Conservation (phyloP, 1,284 basidiomycete genomes). For the Spongispora temasekensis region DNA sequence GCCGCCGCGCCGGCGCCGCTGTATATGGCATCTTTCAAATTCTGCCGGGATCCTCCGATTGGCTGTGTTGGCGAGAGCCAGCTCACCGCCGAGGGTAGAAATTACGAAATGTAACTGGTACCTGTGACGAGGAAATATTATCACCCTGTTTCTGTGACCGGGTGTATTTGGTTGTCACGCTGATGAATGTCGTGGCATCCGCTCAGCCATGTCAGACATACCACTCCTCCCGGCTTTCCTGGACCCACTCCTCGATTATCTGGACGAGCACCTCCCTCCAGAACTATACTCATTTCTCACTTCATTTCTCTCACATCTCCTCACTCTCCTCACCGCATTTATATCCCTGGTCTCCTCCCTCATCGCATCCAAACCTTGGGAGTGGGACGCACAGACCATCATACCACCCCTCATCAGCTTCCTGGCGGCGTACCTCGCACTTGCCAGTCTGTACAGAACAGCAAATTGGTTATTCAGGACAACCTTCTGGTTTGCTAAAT, state of each 20-base stretch:
- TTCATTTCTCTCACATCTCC: constrained; percentile 51
- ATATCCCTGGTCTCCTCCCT: constrained; percentile 49
- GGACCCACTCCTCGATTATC: constrained; percentile 54
- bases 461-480: constrained; percentile 71
- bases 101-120: constrained; percentile 11
- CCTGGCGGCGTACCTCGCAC: constrained; percentile 69
- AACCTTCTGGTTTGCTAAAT: constrained; percentile 69
- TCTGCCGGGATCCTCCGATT: constrained; percentile 31
- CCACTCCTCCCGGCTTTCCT: constrained; percentile 41
- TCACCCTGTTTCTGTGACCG: constrained; percentile 18
- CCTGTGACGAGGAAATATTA: constrained; percentile 16
- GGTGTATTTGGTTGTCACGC: constrained; percentile 18
- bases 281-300: constrained; percentile 54
- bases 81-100: constrained; percentile 7
- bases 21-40: constrained; percentile 2
- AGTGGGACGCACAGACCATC: constrained; percentile 67
- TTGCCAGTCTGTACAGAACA: constrained; percentile 72
- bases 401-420: constrained; percentile 74
- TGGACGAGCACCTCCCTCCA: constrained; percentile 55
- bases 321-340: constrained; percentile 53
- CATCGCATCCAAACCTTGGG: constrained; percentile 49
- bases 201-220: constrained; percentile 26
- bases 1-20: constrained; percentile 19
- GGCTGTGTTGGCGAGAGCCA: constrained; percentile 14
- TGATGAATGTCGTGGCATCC: constrained; percentile 22